Percentiles rank a stretch among this genome's conserved stretches.
Conservation (phyloP, 192 early-diverging fungal genomes). For the Glomus cerebriforme region DNA sequence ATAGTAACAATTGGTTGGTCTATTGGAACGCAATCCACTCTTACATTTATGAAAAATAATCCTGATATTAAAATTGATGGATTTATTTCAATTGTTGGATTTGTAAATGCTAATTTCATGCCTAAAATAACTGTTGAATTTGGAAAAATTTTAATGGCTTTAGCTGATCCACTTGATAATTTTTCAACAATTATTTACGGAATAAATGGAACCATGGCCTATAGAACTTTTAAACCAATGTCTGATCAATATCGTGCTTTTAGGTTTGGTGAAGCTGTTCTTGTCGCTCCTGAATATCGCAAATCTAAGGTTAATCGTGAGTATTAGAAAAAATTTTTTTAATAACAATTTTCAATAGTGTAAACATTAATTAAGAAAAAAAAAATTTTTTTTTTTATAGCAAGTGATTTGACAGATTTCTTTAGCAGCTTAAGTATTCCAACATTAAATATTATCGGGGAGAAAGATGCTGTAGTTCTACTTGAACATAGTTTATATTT, state of each 20-base stretch:
- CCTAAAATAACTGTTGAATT: background rate
- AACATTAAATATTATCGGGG: background rate
- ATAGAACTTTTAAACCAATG: no score
- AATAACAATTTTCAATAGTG: no score
- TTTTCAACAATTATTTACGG: background rate
- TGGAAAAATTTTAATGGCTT: background rate
- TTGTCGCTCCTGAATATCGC: no score
- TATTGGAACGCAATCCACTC: no score
- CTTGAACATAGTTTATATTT: no score
- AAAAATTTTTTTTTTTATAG: no score
- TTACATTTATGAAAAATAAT: background rate
- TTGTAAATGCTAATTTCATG: background rate
- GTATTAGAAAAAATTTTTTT: no score
- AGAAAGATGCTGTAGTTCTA: background rate
- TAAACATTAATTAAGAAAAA: no score
- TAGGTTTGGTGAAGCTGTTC: no score
- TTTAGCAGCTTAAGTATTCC: background rate
- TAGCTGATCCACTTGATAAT: background rate
- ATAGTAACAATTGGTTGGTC: background rate
- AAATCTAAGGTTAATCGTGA: no score
- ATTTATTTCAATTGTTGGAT: background rate
- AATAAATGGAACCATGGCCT: no score
- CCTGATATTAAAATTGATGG: background rate
- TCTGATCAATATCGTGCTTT: no score
- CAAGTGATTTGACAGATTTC: background rate